These are phyloP conservation scores for Apiospora rasikravindrae DNA, from an alignment of 2,329 filamentous ascomycete genomes.

Conservation along the genomic window DNA sequence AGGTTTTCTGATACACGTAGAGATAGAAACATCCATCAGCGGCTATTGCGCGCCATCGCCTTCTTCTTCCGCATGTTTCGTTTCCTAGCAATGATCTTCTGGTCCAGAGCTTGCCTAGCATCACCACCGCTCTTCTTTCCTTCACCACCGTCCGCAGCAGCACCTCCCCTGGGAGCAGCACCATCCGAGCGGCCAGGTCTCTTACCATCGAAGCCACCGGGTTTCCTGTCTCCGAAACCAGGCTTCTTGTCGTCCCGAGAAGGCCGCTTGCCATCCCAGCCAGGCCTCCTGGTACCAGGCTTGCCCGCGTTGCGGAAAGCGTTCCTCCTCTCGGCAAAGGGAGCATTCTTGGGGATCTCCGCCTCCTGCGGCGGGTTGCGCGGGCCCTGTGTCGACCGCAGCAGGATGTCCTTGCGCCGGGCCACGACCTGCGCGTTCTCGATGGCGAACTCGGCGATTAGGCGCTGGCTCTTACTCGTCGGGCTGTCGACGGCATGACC, in stretches of 20 bases:
- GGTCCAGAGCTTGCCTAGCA: constrained; percentile 54
- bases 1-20: neutral
- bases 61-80: constrained; percentile 77
- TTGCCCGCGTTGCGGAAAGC: constrained; percentile 1
- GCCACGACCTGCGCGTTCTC: constrained; percentile 97
- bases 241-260: constrained; percentile 17
- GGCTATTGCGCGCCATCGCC: constrained; percentile 36
- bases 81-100: constrained; percentile 86
- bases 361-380: constrained; percentile 26
- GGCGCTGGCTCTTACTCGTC: constrained; percentile 80
- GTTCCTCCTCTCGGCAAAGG: neutral
- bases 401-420: constrained; percentile 67
- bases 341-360: constrained; percentile 8
- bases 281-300: neutral
- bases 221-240: constrained; percentile 21
- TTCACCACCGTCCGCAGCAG: constrained; percentile 27
- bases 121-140: constrained; percentile 32
- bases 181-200: constrained; percentile 14
- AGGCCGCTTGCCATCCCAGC: neutral
- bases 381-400: constrained; percentile 35
- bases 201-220: constrained; percentile 20
- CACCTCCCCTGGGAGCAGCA: constrained; percentile 20
- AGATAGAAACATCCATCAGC: neutral
- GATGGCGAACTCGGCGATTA: constrained; percentile 97
- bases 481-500: constrained; percentile 67